phyloP scores from a whole-genome alignment of 1,139 yeast species.

The Pichia cactophila region DNA sequence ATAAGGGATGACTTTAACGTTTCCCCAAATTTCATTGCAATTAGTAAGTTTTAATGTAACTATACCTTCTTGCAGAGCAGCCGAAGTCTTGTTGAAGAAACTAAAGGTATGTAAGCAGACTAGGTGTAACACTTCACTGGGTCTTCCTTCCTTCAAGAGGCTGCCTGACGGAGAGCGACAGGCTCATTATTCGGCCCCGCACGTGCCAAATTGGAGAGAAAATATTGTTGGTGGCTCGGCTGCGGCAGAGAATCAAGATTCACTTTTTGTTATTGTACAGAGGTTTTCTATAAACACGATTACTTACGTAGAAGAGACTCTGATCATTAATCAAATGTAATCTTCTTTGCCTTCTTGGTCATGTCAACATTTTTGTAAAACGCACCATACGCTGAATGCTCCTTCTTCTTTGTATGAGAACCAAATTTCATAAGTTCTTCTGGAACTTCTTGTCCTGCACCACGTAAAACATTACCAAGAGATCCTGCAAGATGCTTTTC shows the following conservation, averaged over 20 bases:
- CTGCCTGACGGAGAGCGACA: background rate
- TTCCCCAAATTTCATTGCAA: constrained; percentile 66
- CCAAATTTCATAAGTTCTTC: constrained; percentile 93
- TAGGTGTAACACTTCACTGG: background rate
- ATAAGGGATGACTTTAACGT: constrained; percentile 65
- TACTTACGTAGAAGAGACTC: background rate
- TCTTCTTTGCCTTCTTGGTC: constrained; percentile 83
- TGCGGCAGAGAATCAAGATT: too few species aligned
- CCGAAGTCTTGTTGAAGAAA: background rate
- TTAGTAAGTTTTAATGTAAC: too few species aligned
- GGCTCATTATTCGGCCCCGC: background rate
- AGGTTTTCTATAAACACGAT: background rate
- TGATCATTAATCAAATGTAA: constrained; percentile 55
- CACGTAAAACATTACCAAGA: constrained; percentile 79
- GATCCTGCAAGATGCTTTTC: constrained; percentile 97
- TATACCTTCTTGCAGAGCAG: background rate
- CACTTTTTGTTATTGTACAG: background rate
- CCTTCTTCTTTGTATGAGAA: constrained; percentile 95
- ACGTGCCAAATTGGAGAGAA: background rate
- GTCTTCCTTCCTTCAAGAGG: background rate
- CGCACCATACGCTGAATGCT: constrained; percentile 94
- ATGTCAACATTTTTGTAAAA: constrained; percentile 89
- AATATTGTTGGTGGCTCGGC: background rate
- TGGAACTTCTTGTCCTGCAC: constrained; percentile 96
- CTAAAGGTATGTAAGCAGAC: background rate